A percentile compares a stretch with the other conserved stretches of the same genome.
Conservation (phyloP, 2,329 filamentous ascomycete species). For the Coniosporium uncinatum region DNA sequence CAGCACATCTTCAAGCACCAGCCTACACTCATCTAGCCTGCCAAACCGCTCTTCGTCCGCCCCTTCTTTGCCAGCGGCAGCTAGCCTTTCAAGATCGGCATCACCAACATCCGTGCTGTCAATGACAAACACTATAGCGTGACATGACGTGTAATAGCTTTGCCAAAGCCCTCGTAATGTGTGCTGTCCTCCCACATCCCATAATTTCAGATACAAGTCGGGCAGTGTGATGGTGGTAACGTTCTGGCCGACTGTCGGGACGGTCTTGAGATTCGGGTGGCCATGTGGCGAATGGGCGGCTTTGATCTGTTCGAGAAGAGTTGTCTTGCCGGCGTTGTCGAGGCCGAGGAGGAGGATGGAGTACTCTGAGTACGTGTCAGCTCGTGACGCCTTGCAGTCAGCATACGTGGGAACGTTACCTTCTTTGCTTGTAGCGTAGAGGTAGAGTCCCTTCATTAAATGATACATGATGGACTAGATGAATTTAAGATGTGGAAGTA, state of each 20-base stretch:
- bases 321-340: slow-evolving; percentile 98
- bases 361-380: slow-evolving; percentile 75
- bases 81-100: slow-evolving; percentile 55
- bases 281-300: slow-evolving; percentile 65
- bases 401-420: slow-evolving; percentile 43
- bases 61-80: slow-evolving; percentile 18
- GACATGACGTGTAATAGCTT: slow-evolving; percentile 88
- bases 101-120: slow-evolving; percentile 93
- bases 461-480: slow-evolving; percentile 93
- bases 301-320: slow-evolving; percentile 95
- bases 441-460: slow-evolving; percentile 89
- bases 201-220: slow-evolving; percentile 97
- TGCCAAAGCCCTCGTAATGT: slow-evolving; percentile 89
- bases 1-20: slow-evolving; percentile 87
- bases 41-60: slow-evolving; percentile 29
- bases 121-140: slow-evolving; percentile 97
- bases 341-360: slow-evolving; percentile 95
- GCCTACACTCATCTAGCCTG: slow-evolving; percentile 79
- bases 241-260: slow-evolving; percentile 96
- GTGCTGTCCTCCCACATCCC: slow-evolving; percentile 96
- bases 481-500: too few relatives aligned
- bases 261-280: slow-evolving; percentile 72
- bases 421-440: slow-evolving; percentile 96
- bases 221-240: slow-evolving; percentile 86
- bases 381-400: too few relatives aligned